Evolutionary conservation across 2,329 filamentous ascomycete species (phyloP).

Genomic region (Tolypocladium pustulatum): DNA sequence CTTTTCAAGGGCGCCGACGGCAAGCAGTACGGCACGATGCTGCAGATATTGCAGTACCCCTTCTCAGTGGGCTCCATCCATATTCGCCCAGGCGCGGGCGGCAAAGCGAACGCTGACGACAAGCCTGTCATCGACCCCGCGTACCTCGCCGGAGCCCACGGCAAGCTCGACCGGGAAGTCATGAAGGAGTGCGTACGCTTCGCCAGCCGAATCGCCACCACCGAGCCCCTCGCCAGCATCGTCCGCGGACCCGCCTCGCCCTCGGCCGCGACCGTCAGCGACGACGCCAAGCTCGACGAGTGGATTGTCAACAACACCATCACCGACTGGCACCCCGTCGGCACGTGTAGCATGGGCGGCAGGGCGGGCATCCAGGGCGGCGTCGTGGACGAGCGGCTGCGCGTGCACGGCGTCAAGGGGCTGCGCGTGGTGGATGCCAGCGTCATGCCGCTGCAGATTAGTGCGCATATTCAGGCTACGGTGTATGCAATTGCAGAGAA

Average conservation of each 20-base stretch:
- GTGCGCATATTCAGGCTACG: constrained; percentile 15
- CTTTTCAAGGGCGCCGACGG: constrained; percentile 18
- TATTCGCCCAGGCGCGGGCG: constrained; percentile 16
- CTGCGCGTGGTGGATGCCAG: constrained; percentile 14
- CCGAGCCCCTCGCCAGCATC: constrained; percentile 24
- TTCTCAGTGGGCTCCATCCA: constrained; percentile 38
- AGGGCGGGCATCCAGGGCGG: constrained; percentile 17
- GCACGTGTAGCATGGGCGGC: constrained; percentile 23
- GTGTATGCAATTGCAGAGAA: constrained; percentile 23
- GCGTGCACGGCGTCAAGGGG: constrained; percentile 13
- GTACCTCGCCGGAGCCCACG: constrained; percentile 28
- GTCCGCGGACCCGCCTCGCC: constrained; percentile 20
- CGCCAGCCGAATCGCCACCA: constrained; percentile 24
- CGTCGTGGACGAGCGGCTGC: constrained; percentile 14
- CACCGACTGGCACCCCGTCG: constrained; percentile 28
- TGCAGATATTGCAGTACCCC: constrained; percentile 41
- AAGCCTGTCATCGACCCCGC: constrained; percentile 28
- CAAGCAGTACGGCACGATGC: constrained; percentile 36
- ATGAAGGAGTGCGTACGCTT: constrained; percentile 31
- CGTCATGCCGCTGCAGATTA: constrained; percentile 16
- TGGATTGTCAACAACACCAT: constrained; percentile 19
- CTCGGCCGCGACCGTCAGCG: constrained; percentile 6
- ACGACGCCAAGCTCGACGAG: constrained; percentile 8
- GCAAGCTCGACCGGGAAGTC: constrained; percentile 29
- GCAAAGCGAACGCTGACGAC: constrained; percentile 10